These are phyloP conservation scores for Leccinum variicolor DNA, from an alignment of 768 basidiomycete genomes.

Conservation along the genomic window DNA sequence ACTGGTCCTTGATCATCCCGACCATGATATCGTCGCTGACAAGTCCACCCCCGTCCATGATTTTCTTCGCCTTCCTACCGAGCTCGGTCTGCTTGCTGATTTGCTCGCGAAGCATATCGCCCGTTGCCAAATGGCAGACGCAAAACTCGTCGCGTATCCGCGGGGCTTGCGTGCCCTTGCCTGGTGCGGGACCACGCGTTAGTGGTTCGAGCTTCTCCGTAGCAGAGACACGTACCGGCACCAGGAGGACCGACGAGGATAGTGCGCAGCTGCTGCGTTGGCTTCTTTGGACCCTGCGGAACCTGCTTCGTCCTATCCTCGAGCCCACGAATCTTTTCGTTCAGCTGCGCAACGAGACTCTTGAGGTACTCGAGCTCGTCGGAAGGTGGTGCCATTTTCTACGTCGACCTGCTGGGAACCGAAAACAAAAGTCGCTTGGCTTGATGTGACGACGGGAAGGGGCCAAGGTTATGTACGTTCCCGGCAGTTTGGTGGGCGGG, in stretches of 20 bases:
- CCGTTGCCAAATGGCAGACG: slow-evolving; percentile 97
- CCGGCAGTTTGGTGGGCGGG: slow-evolving; percentile 2
- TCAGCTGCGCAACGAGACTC: slow-evolving; percentile 82
- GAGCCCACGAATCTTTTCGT: slow-evolving; percentile 79
- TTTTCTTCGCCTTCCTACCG: slow-evolving; percentile 91
- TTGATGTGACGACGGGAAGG: neutral
- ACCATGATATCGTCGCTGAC: slow-evolving; percentile 98
- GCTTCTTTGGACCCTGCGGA: slow-evolving; percentile 45
- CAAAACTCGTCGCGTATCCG: slow-evolving; percentile 90
- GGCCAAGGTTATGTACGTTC: neutral
- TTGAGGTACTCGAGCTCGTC: slow-evolving; percentile 96
- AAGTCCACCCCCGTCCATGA: slow-evolving; percentile 96
- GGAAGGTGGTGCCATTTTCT: slow-evolving; percentile 51
- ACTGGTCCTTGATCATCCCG: slow-evolving; percentile 93
- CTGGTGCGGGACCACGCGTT: slow-evolving; percentile 39
- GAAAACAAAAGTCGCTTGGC: neutral
- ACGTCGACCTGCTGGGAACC: neutral
- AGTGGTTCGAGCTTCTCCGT: neutral
- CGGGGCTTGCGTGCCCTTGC: slow-evolving; percentile 98
- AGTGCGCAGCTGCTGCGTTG: slow-evolving; percentile 78
- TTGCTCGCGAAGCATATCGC: slow-evolving; percentile 97
- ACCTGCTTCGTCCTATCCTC: slow-evolving; percentile 65
- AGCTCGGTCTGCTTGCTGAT: slow-evolving; percentile 83
- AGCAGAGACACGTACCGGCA: slow-evolving; percentile 61
- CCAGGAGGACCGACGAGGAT: slow-evolving; percentile 97